phyloP scores from a whole-genome alignment of 108 stramenopile species.

The Cyclotella cryptica region DNA sequence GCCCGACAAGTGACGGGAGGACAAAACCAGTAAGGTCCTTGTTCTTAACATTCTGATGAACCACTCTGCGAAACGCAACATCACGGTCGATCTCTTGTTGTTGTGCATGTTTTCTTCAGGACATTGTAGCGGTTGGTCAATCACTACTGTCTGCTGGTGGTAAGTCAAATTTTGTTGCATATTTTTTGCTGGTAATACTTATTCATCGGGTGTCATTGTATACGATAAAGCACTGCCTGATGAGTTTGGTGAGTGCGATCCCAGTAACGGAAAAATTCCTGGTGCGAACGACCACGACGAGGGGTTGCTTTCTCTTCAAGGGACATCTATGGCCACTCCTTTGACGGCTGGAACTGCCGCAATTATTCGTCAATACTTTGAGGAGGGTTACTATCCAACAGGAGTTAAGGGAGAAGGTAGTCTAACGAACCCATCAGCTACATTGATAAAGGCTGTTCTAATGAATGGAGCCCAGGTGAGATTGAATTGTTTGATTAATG shows the following conservation, averaged over 20 bases:
- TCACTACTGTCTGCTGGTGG: slow-evolving; percentile 57
- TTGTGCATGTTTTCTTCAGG: slow-evolving; percentile 1
- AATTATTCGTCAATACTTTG: slow-evolving; percentile 72
- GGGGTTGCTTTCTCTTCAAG: slow-evolving; percentile 39
- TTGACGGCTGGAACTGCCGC: slow-evolving; percentile 65
- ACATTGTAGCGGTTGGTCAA: slow-evolving; percentile 40
- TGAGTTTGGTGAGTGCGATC: slow-evolving; percentile 32
- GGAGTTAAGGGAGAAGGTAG: slow-evolving; percentile 36
- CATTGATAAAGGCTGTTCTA: slow-evolving; percentile 69
- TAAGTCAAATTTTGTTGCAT: neutral
- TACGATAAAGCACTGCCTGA: slow-evolving; percentile 30
- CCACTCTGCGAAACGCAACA: neutral
- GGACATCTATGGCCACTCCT: slow-evolving; percentile 72
- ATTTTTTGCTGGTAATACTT: too few species aligned
- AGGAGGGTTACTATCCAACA: slow-evolving; percentile 61
- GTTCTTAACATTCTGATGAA: neutral
- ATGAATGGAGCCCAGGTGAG: slow-evolving; percentile 58
- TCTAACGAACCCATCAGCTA: slow-evolving; percentile 57
- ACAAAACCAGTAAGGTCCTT: slow-evolving; percentile 38
- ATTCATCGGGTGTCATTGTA: neutral
- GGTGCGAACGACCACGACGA: slow-evolving; percentile 7
- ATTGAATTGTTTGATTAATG: neutral
- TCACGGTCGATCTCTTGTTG: too few species aligned
- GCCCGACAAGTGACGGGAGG: slow-evolving; percentile 48
- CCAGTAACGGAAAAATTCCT: slow-evolving; percentile 15